Percentiles rank a stretch among this genome's conserved stretches.
Evolutionary conservation across 2,329 filamentous ascomycete genomes (phyloP).

Genomic region (Xylaria sp.): DNA sequence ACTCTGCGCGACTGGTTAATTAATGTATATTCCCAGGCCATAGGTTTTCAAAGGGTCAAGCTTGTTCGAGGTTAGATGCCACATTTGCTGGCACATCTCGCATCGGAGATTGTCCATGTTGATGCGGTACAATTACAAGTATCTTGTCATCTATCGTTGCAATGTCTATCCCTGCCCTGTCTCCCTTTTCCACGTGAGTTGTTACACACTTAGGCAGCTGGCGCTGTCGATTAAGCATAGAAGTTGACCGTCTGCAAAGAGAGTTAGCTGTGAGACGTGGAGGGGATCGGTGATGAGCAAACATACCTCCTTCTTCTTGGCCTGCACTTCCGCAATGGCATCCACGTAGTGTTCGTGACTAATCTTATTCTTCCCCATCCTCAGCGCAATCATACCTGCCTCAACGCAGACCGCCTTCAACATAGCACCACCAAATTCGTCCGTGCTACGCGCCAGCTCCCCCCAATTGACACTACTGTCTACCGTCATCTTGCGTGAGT

Average conservation of each 20-base stretch:
- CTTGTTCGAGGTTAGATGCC: background rate
- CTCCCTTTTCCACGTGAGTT: constrained; percentile 14
- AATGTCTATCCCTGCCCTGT: constrained; percentile 30
- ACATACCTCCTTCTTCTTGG: constrained; percentile 89
- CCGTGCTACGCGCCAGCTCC: constrained; percentile 92
- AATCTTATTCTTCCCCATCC: constrained; percentile 94
- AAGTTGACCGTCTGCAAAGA: constrained; percentile 58
- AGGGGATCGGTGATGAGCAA: background rate
- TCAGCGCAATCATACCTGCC: constrained; percentile 97
- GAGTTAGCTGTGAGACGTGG: constrained; percentile 34
- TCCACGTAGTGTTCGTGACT: constrained; percentile 98
- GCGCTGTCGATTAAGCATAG: constrained; percentile 44
- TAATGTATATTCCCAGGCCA: no score
- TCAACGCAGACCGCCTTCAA: constrained; percentile 98
- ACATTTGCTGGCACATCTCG: background rate
- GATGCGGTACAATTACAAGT: constrained; percentile 35
- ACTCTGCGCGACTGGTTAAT: background rate
- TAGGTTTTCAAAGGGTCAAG: no score
- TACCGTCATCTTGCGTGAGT: constrained; percentile 97
- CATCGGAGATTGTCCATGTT: background rate
- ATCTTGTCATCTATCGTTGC: constrained; percentile 31
- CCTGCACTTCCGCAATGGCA: constrained; percentile 94
- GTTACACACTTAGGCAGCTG: background rate
- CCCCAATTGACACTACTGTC: constrained; percentile 94
- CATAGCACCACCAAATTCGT: constrained; percentile 98